Percentiles rank a stretch among this genome's conserved stretches.
Conservation (phyloP, 164 flowering plant genomes). For the Malania oleifera region DNA sequence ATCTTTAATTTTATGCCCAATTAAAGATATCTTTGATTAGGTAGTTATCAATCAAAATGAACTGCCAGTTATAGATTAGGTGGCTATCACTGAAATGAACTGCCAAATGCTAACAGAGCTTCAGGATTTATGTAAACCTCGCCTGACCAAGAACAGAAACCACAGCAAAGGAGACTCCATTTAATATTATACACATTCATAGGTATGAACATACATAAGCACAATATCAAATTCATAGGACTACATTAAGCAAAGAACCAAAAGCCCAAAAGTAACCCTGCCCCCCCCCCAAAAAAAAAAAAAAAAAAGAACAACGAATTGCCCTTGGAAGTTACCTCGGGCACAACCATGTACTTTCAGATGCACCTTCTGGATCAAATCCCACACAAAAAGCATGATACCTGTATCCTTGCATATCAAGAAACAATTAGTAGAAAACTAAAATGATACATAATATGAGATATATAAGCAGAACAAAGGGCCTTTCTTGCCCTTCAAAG, state of each 20-base stretch:
- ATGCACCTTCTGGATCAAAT: constrained; percentile 73
- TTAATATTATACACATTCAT: no score
- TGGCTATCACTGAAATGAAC: no score
- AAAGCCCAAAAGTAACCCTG: constrained; percentile 1
- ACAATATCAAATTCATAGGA: not conserved
- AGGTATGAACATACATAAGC: no score
- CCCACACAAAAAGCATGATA: constrained; percentile 98
- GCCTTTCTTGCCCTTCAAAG: no score
- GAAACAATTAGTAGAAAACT: constrained; percentile 13
- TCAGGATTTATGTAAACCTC: no score
- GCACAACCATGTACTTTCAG: constrained; percentile 84
- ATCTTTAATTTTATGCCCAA: not conserved
- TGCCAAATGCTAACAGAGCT: no score
- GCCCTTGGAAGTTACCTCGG: constrained; percentile 57
- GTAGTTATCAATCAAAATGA: not conserved
- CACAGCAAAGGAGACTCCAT: no score
- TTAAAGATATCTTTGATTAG: no score
- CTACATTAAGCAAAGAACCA: constrained; percentile 1
- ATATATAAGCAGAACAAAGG: no score
- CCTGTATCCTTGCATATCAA: constrained; percentile 44
- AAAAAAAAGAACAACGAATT: not conserved
- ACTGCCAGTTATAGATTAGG: no score
- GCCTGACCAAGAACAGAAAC: no score
- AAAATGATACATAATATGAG: not conserved
- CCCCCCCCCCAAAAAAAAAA: no score